Evolutionary conservation across 208 protist genomes (phyloP).

Genomic region (Acanthamoeba sp.): DNA sequence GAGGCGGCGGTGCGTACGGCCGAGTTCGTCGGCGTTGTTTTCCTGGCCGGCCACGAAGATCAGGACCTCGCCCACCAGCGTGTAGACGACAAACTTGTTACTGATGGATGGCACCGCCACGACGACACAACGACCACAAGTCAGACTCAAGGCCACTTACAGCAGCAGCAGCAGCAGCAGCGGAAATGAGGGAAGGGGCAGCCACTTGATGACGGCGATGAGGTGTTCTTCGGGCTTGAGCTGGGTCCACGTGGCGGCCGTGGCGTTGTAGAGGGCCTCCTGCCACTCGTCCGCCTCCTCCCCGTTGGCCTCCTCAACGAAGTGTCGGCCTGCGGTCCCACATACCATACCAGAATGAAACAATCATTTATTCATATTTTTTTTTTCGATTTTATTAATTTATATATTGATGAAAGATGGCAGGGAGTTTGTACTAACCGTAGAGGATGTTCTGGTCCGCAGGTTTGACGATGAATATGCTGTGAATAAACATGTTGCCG

Average conservation of each 20-base stretch:
- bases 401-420: background rate
- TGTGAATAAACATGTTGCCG: background rate
- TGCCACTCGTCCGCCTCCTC: slow-evolving; percentile 45
- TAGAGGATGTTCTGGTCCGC: slow-evolving; percentile 12
- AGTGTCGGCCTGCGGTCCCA: background rate
- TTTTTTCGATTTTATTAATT: background rate
- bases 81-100: slow-evolving; percentile 46
- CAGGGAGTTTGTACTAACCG: background rate
- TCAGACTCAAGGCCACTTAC: background rate
- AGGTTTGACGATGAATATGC: slow-evolving; percentile 22
- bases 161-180: background rate
- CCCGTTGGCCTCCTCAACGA: background rate
- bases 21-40: slow-evolving; percentile 42
- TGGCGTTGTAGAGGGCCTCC: slow-evolving; percentile 48
- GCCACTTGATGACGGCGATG: slow-evolving; percentile 10
- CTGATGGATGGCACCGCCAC: background rate
- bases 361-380: background rate
- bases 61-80: slow-evolving; percentile 43
- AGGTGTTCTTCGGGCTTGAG: slow-evolving; percentile 49
- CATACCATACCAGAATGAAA: background rate
- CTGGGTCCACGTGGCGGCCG: background rate
- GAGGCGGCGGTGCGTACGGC: background rate
- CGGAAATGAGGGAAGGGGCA: background rate
- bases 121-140: background rate
- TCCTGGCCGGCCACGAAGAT: slow-evolving; percentile 59